These are phyloP conservation scores for Cyclotella baltica DNA, from an alignment of 108 stramenopile species.

Conservation along the genomic window DNA sequence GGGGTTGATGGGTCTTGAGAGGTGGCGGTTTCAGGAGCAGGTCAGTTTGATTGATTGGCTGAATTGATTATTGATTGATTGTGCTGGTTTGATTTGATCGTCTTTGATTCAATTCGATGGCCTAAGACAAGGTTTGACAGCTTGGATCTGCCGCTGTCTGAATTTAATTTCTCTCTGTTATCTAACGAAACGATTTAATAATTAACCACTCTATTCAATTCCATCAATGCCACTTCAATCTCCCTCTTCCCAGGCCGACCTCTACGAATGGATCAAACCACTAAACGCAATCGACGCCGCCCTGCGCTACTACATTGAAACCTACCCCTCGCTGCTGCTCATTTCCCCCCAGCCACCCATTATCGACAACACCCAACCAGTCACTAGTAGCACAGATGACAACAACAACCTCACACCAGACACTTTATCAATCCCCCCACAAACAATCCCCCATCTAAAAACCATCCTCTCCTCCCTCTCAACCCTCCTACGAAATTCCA, in stretches of 20 bases:
- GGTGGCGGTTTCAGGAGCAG: conserved; percentile 85
- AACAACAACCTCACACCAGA: conserved; percentile 31
- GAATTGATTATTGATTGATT: not conserved
- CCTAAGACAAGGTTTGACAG: no score
- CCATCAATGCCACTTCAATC: not conserved
- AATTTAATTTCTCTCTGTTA: no score
- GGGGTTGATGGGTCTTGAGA: conserved; percentile 57
- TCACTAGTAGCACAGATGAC: conserved; percentile 16
- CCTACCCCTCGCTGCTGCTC: conserved; percentile 67
- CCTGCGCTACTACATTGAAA: conserved; percentile 61
- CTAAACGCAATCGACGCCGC: conserved; percentile 84
- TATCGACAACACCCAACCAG: conserved; percentile 27
- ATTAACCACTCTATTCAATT: not conserved
- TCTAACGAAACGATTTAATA: no score
- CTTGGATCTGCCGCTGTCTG: no score
- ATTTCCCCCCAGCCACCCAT: conserved; percentile 31
- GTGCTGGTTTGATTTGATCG: not conserved
- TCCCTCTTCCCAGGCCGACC: conserved; percentile 63
- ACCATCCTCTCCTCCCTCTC: conserved; percentile 75
- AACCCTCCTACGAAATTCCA: conserved; percentile 76
- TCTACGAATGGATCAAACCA: conserved; percentile 84
- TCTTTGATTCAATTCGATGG: no score
- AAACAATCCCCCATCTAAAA: conserved; percentile 37
- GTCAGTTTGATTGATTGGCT: conserved; percentile 43
- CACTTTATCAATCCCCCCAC: no score